Evolutionary conservation across 225 moss, liverwort and hornwort species (phyloP).

Genomic region (Anthoceros angustus): DNA sequence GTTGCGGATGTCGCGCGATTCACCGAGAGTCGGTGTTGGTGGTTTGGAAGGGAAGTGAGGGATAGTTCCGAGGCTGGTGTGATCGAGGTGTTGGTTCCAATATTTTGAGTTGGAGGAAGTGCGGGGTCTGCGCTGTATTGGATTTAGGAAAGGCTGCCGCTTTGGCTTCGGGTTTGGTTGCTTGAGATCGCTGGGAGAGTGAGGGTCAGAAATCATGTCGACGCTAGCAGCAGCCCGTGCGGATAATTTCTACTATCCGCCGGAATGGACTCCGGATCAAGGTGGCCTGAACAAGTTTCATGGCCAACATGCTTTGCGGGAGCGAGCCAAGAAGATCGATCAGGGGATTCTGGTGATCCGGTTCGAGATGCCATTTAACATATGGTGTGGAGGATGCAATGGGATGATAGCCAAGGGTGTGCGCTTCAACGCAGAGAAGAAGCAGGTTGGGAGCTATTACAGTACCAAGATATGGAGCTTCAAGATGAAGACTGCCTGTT

Average conservation of each 20-base stretch:
- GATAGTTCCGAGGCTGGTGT: no score
- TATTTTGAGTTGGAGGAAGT: no score
- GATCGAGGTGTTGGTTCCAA: no score
- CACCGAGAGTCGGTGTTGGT: no score
- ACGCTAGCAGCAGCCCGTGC: slow-evolving; percentile 96
- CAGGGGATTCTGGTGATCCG: slow-evolving; percentile 93
- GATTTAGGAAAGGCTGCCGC: no score
- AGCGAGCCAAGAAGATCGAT: slow-evolving; percentile 92
- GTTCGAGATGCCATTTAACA: slow-evolving; percentile 99
- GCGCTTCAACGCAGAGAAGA: slow-evolving; percentile 96
- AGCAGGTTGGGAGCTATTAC: slow-evolving; percentile 97
- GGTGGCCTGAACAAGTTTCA: slow-evolving; percentile 98
- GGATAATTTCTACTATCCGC: slow-evolving; percentile 95
- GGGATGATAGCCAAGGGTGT: slow-evolving; percentile 99
- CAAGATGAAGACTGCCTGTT: slow-evolving; percentile 96
- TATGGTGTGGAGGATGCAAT: slow-evolving; percentile 94
- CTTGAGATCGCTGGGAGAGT: no score
- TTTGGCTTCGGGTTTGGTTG: no score
- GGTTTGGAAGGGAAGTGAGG: no score
- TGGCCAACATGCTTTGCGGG: slow-evolving; percentile 95
- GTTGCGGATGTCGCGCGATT: no score
- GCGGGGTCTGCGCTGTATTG: no score
- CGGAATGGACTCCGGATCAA: slow-evolving; percentile 96
- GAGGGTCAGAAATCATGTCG: slow-evolving; percentile 21
- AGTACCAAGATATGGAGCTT: slow-evolving; percentile 99